Conservation (phyloP, 2,329 filamentous ascomycete species). For the Exophiala sideris region DNA sequence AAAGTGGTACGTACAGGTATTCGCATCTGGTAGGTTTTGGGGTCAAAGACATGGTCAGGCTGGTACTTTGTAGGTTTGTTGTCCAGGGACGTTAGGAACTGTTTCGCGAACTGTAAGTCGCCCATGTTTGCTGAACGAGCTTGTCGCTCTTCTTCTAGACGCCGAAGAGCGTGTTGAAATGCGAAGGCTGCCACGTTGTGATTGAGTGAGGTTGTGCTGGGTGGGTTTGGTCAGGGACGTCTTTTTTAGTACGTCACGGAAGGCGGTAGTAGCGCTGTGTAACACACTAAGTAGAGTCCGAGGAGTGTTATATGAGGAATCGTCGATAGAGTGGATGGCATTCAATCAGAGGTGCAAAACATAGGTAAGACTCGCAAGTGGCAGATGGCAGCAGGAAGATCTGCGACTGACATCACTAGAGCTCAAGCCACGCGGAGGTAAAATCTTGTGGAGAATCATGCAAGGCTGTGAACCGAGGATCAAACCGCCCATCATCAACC, state of each 20-base stretch:
- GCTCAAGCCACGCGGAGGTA: too few species aligned
- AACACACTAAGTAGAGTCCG: too few species aligned
- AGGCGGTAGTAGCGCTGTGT: neutral
- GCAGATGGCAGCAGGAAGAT: too few species aligned
- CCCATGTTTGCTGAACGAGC: slow-evolving; percentile 57
- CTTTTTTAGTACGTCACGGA: too few species aligned
- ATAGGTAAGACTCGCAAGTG: too few species aligned
- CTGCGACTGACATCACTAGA: too few species aligned
- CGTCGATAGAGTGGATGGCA: too few species aligned
- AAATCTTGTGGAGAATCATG: too few species aligned
- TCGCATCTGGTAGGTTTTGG: slow-evolving; percentile 70
- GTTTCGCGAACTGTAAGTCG: slow-evolving; percentile 80
- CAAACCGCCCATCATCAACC: too few species aligned
- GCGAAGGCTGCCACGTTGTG: slow-evolving; percentile 29
- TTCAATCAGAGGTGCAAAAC: too few species aligned
- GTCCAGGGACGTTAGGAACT: slow-evolving; percentile 77
- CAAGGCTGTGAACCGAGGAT: too few species aligned
- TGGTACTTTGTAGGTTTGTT: slow-evolving; percentile 74
- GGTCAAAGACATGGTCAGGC: slow-evolving; percentile 87
- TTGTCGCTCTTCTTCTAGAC: slow-evolving; percentile 44
- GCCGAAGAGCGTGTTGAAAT: slow-evolving; percentile 42
- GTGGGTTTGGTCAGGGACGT: neutral
- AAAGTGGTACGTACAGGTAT: slow-evolving; percentile 61
- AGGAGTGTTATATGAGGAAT: too few species aligned
- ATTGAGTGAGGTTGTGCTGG: neutral